Percentiles rank a stretch among this genome's conserved stretches.
Evolutionary conservation across 1,139 yeast species (phyloP).

Genomic region (Hyphopichia khmerensis): DNA sequence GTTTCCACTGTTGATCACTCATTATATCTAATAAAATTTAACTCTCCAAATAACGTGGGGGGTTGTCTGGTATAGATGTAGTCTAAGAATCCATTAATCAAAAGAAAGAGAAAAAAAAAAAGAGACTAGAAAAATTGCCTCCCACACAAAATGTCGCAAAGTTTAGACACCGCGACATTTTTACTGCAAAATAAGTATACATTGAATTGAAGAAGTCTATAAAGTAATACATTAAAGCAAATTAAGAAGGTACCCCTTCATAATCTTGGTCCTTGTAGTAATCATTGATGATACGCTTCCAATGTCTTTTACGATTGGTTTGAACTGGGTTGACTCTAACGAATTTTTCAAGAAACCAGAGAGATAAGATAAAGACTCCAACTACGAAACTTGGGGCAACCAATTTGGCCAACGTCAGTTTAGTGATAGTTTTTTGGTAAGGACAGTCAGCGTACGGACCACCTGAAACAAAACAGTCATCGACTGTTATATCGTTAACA

Average conservation of each 20-base stretch:
- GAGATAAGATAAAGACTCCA: constrained; percentile 46
- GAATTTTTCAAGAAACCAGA: constrained; percentile 38
- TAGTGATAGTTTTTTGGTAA: constrained; percentile 56
- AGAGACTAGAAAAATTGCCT: neutral
- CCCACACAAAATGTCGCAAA: neutral
- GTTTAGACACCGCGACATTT: neutral
- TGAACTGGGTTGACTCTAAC: constrained; percentile 38
- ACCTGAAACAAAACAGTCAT: constrained; percentile 83
- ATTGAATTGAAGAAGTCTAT: neutral
- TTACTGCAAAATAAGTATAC: neutral
- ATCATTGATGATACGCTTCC: constrained; percentile 38
- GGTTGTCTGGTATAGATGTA: no score
- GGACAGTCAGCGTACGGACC: constrained; percentile 83
- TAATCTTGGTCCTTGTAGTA: constrained; percentile 38
- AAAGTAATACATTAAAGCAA: neutral
- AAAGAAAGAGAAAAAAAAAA: neutral
- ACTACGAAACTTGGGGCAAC: constrained; percentile 67
- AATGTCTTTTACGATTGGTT: constrained; percentile 38
- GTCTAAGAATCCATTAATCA: no score
- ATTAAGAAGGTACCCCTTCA: constrained; percentile 41
- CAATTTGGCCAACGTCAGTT: constrained; percentile 58
- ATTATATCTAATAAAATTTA: constrained; percentile 13
- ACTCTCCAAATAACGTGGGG: neutral
- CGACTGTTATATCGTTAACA: constrained; percentile 71
- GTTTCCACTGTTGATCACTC: constrained; percentile 61